Evolutionary conservation across 1,139 yeast species (phyloP).

Genomic region (Meyerozyma sp.): DNA sequence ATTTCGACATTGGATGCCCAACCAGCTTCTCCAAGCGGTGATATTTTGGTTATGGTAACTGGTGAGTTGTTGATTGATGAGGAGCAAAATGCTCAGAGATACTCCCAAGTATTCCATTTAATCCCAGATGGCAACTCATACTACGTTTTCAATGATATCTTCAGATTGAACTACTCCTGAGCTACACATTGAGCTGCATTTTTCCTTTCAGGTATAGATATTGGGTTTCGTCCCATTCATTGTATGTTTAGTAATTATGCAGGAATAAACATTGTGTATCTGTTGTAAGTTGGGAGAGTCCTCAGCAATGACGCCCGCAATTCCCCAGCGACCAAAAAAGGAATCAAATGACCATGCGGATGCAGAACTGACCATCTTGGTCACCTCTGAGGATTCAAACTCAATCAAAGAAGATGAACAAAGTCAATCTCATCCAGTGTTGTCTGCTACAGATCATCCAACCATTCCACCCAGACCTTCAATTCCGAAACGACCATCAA

Average conservation of each 20-base stretch:
- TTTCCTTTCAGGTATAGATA: background rate
- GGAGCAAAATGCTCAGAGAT: conserved; percentile 91
- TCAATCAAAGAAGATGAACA: background rate
- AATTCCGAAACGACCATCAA: conserved; percentile 6
- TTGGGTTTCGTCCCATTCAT: background rate
- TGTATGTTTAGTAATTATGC: background rate
- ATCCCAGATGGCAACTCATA: conserved; percentile 88
- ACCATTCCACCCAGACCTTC: conserved; percentile 9
- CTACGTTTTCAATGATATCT: conserved; percentile 93
- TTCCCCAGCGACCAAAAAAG: conserved; percentile 16
- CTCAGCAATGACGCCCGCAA: background rate
- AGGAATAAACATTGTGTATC: background rate
- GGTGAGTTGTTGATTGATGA: conserved; percentile 93
- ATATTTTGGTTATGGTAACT: conserved; percentile 94
- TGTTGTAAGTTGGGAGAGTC: background rate
- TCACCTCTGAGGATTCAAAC: background rate
- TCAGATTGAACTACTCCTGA: conserved; percentile 79
- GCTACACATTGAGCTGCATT: background rate
- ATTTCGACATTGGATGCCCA: conserved; percentile 95
- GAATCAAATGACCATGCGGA: background rate
- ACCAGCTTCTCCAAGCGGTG: conserved; percentile 93
- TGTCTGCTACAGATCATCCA: background rate
- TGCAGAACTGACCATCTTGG: background rate
- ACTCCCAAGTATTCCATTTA: conserved; percentile 95
- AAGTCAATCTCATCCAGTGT: background rate